Evolutionary conservation across 2,329 filamentous ascomycete species (phyloP).

Genomic region (Sporothrix pseudoabietina): DNA sequence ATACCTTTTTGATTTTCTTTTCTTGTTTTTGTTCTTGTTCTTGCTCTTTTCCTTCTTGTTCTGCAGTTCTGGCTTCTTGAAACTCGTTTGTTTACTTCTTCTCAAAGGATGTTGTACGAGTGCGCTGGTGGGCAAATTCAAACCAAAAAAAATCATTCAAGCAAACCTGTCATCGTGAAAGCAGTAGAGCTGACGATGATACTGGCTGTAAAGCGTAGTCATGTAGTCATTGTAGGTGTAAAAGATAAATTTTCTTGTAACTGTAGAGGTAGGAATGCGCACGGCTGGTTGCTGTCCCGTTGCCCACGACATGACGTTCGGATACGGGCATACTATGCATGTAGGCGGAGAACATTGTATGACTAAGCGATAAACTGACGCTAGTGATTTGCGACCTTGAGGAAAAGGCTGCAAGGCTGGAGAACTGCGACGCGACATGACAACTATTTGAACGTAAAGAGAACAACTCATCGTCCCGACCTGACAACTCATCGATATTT

Average conservation of each 20-base stretch:
- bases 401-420: not conserved
- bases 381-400: not conserved
- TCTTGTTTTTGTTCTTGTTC: not conserved
- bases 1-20: constrained; percentile 17
- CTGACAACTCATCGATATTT: not conserved
- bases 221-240: not conserved
- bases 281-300: not conserved
- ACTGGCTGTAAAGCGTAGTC: not conserved
- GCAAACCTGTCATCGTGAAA: not conserved
- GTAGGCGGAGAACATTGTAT: too few species aligned
- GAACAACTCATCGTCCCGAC: not conserved
- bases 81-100: not conserved
- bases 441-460: not conserved
- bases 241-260: not conserved
- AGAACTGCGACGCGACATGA: not conserved
- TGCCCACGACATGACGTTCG: constrained; percentile 22
- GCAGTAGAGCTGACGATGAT: not conserved
- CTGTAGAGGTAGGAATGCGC: not conserved
- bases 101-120: not conserved
- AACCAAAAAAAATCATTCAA: not conserved
- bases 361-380: not conserved
- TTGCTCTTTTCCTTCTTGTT: not conserved
- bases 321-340: not conserved
- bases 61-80: not conserved
- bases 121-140: not conserved